Evolutionary conservation across 2,329 filamentous ascomycete species (phyloP).

Genomic region (Claviceps spartinae): DNA sequence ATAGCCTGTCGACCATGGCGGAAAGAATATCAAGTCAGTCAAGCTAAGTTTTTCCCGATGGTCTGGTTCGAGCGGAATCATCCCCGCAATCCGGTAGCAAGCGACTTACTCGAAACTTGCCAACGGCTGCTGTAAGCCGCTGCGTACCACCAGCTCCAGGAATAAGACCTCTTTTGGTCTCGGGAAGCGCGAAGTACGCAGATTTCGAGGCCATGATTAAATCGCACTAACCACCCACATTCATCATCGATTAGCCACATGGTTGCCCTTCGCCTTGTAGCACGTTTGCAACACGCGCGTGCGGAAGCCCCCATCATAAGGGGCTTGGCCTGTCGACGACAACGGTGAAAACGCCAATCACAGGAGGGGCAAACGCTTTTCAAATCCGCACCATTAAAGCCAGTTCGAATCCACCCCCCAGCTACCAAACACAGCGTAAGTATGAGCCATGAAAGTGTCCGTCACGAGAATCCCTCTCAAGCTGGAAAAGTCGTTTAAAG

Average conservation of each 20-base stretch:
- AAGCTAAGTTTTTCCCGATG: not conserved
- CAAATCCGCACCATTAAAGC: conserved; percentile 27
- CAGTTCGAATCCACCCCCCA: conserved; percentile 37
- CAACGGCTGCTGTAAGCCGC: conserved; percentile 25
- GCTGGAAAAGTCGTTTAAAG: not conserved
- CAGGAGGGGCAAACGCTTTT: not conserved
- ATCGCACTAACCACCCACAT: conserved; percentile 19
- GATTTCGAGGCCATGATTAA: conserved; percentile 23
- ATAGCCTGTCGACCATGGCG: conserved; percentile 12
- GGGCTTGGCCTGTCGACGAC: not conserved
- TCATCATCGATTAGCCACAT: conserved; percentile 4
- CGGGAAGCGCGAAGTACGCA: conserved; percentile 25
- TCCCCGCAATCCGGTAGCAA: not conserved
- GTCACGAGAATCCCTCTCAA: not conserved
- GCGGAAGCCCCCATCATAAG: not conserved
- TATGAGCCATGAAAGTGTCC: not conserved
- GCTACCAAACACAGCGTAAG: conserved; percentile 16
- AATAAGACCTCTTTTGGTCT: conserved; percentile 26
- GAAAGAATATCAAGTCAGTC: not conserved
- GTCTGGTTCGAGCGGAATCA: not conserved
- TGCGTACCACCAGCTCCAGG: conserved; percentile 28
- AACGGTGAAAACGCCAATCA: not conserved
- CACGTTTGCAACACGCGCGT: not conserved
- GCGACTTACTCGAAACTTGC: conserved; percentile 25
- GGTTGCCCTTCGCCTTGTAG: not conserved